These are phyloP conservation scores for Heliamphora exappendiculata DNA, from an alignment of 148 eudicot species.

Conservation along the genomic window DNA sequence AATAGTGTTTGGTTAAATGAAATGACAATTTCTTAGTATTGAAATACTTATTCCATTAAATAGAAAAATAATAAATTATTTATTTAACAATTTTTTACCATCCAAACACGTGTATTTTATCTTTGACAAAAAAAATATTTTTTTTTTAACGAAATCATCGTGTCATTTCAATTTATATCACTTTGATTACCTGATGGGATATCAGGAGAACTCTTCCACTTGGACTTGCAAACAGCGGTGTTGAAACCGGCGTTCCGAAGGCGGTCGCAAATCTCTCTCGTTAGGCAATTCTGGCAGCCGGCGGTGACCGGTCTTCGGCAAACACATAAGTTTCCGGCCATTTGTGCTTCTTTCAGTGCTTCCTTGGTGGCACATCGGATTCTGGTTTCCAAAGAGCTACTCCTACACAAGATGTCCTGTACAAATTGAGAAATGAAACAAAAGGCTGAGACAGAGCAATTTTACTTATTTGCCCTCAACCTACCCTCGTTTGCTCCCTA, in stretches of 20 bases:
- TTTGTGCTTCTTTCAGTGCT: slow-evolving; percentile 41
- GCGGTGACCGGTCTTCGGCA: slow-evolving; percentile 32
- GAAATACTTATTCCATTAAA: too few species aligned
- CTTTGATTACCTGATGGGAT: slow-evolving; percentile 69
- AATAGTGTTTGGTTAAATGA: too few species aligned
- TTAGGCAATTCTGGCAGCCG: slow-evolving; percentile 57
- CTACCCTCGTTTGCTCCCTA: not conserved
- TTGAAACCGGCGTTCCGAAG: slow-evolving; percentile 52
- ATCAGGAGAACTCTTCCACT: slow-evolving; percentile 74
- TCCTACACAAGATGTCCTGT: slow-evolving; percentile 62
- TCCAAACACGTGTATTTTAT: too few species aligned
- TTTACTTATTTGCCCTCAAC: not conserved
- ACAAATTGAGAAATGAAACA: not conserved
- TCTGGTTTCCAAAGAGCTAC: slow-evolving; percentile 43
- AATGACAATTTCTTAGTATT: too few species aligned
- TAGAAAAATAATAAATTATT: too few species aligned
- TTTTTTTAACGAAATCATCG: too few species aligned
- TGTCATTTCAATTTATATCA: not conserved
- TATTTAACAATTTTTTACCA: too few species aligned
- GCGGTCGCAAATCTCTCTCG: slow-evolving; percentile 42
- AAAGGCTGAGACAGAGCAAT: not conserved
- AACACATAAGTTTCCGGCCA: slow-evolving; percentile 32
- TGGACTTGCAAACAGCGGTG: slow-evolving; percentile 71
- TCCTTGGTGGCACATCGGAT: slow-evolving; percentile 56
- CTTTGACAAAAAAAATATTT: too few species aligned